phyloP scores from a whole-genome alignment of 148 eudicot genomes.

The Rhododendron vialii region DNA sequence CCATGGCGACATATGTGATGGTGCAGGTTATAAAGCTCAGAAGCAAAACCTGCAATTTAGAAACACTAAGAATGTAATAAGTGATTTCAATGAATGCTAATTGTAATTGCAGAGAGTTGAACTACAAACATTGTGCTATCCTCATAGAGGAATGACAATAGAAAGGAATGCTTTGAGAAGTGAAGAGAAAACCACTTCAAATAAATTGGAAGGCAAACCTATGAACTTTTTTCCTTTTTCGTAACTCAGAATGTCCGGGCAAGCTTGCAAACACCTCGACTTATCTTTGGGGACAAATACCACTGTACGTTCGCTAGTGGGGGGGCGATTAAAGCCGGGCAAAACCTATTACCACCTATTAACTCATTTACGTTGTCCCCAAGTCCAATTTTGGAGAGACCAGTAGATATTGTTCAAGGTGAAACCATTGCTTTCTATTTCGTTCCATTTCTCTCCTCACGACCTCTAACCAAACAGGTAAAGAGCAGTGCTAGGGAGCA shows the following conservation, averaged over 20 bases:
- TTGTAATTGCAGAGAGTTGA: background rate
- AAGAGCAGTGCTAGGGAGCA: background rate
- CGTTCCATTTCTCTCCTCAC: background rate
- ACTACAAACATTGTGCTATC: background rate
- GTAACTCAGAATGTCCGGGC: background rate
- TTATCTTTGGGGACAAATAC: background rate
- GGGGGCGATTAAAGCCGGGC: background rate
- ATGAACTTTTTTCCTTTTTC: no score
- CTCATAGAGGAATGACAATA: background rate
- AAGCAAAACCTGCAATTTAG: slow-evolving; percentile 34
- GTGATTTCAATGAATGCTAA: no score
- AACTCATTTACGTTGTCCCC: background rate
- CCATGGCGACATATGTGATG: slow-evolving; percentile 40
- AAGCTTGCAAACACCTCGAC: background rate
- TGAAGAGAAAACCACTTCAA: background rate
- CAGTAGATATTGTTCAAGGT: background rate
- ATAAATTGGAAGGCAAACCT: background rate
- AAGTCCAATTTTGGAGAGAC: background rate
- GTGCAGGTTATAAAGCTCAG: slow-evolving; percentile 41
- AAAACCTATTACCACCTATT: background rate
- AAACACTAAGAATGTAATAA: background rate
- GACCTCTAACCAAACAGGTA: background rate
- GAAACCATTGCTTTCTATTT: background rate
- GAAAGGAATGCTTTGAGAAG: background rate
- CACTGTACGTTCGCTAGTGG: background rate